phyloP scores from a whole-genome alignment of 495 filamentous ascomycete species.

The Podospora fimiseda region DNA sequence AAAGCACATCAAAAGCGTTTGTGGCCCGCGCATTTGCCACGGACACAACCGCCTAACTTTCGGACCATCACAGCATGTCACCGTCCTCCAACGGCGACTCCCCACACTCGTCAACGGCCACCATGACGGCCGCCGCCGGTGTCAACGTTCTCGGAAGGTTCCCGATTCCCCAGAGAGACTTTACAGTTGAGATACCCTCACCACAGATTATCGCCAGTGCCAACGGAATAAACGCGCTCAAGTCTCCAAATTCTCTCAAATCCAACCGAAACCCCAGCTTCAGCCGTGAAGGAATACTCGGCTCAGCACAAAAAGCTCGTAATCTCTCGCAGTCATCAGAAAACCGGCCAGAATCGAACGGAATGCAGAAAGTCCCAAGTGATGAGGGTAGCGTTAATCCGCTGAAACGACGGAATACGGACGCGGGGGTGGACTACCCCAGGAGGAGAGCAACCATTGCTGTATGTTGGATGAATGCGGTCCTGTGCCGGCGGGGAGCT shows the following conservation, averaged over 20 bases:
- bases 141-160: conserved; percentile 35
- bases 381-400: conserved; percentile 47
- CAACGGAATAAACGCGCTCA: conserved; percentile 41
- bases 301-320: conserved; percentile 51
- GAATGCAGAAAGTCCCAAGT: conserved; percentile 39
- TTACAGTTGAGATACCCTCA: conserved; percentile 43
- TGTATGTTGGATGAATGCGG: conserved; percentile 40
- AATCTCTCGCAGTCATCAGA: conserved; percentile 50
- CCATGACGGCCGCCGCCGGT: conserved; percentile 27
- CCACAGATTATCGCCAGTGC: conserved; percentile 33
- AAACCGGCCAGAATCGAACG: conserved; percentile 38
- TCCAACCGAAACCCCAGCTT: conserved; percentile 43
- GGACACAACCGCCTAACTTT: conserved; percentile 5
- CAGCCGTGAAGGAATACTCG: conserved; percentile 51
- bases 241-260: conserved; percentile 46
- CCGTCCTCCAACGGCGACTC: conserved; percentile 48
- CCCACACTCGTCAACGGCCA: conserved; percentile 37
- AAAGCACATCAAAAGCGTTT: background rate
- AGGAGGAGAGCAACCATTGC: conserved; percentile 66
- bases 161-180: conserved; percentile 40
- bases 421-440: conserved; percentile 61
- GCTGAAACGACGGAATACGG: conserved; percentile 58
- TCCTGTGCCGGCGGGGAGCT: conserved; percentile 11
- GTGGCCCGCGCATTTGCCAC: background rate
- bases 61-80: conserved; percentile 31